Base-by-base conservation (phyloP, 192 early-diverging fungal genomes). In the Backusella liffmaniae region DNA sequence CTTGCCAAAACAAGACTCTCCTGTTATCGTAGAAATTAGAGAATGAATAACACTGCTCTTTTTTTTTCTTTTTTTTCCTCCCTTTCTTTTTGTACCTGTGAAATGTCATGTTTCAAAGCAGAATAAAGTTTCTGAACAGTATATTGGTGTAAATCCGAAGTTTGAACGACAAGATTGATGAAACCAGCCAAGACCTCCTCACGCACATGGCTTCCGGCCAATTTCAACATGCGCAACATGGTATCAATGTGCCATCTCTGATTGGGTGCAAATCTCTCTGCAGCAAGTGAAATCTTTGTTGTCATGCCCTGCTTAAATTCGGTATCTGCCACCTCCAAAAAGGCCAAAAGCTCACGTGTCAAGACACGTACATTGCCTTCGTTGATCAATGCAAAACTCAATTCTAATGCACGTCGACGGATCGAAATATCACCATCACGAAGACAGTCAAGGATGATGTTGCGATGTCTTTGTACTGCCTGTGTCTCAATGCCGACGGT, bases 161-260 rank as follows among this genome's bases (percentile, higher is more conserved):
- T 88, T 9, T 92, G 91, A 5, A 95, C 91, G n/a, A 99, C 85
- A 15, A 97, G 79, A 32, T 96, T 96, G 71, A 98, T 89, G 68
- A 98, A 98, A 70, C 95, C 92, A 80, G 91, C 89, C 69, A 96
- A 77, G 42, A 94, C 91, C 77, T 94, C 94, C 75, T 88, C 88
- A 26, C 89, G 86, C n/a, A 94, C 84, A 85, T 90, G 84, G 69
- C 86, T 90, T 44, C 92, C 91, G 35, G 88, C 91, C 72, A 92
- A 79, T 67, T 92, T 89, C 53, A 99, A 84, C 39, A 98, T 95
- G 8, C 97, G 92, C 75, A 94, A 84, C 65, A 98, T 91, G 3
- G 96, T 98, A 76, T 99, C 98, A 68, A 98, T 89, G 76, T 98
- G 97, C 98, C 98, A 99, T 46, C 96, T 93, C 73, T 93, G 94